Conservation (phyloP, 1,139 yeast genomes). For the Hansenula sp. region DNA sequence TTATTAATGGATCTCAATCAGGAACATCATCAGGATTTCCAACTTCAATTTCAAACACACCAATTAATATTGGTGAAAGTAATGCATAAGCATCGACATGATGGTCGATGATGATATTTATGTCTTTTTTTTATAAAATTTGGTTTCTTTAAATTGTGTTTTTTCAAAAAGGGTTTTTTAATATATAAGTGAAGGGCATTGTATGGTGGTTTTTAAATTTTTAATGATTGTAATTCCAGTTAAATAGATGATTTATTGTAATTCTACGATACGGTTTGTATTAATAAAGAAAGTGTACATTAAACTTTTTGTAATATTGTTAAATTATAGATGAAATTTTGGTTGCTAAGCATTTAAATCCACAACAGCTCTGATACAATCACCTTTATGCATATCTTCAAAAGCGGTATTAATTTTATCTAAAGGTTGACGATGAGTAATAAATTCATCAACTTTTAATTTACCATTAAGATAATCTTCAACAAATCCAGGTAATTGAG, state of each 20-base stretch:
- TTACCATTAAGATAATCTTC: conserved; percentile 79
- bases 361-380: conserved; percentile 89
- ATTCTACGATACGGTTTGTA: too few species aligned
- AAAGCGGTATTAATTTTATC: conserved; percentile 81
- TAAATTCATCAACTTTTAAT: conserved; percentile 90
- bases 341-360: conserved; percentile 29
- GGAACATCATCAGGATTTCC: not conserved
- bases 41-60: not conserved
- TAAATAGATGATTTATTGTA: too few species aligned
- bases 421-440: conserved; percentile 83
- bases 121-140: too few species aligned
- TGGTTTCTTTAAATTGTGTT: not conserved
- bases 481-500: conserved; percentile 89
- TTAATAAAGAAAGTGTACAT: not conserved
- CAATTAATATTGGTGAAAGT: conserved; percentile 1
- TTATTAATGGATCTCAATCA: conserved; percentile 2
- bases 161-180: too few species aligned
- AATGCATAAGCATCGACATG: too few species aligned
- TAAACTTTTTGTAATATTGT: not conserved
- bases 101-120: too few species aligned
- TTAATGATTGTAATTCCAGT: too few species aligned
- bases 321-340: not conserved
- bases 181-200: too few species aligned
- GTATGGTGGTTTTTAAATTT: too few species aligned
- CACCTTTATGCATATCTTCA: conserved; percentile 92